phyloP scores from a whole-genome alignment of 257 asterid species.

The Henckelia pumila region DNA sequence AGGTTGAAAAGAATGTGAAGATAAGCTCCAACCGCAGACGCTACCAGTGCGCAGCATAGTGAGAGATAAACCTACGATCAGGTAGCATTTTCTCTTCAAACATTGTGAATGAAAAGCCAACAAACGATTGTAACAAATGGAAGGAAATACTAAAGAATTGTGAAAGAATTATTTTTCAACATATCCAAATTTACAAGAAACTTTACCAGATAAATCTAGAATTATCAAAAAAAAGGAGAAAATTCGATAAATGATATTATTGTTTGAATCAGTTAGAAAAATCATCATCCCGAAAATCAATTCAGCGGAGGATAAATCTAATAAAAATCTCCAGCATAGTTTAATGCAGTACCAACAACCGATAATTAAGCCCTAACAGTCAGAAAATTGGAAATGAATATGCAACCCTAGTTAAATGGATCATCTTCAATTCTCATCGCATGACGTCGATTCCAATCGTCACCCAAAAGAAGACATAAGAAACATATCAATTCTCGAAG shows the following conservation, averaged over 20 bases:
- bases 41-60: constrained; percentile 76
- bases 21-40: constrained; percentile 82
- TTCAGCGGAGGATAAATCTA: background rate
- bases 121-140: background rate
- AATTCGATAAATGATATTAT: too few relatives aligned
- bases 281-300: background rate
- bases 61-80: constrained; percentile 78
- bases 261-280: background rate
- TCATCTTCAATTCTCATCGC: background rate
- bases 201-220: background rate
- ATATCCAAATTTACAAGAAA: background rate
- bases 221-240: too few relatives aligned
- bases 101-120: background rate
- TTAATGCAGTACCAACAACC: background rate
- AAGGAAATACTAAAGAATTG: background rate
- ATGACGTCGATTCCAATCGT: background rate
- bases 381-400: background rate
- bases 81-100: background rate
- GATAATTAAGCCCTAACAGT: background rate
- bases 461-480: too few relatives aligned
- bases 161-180: background rate
- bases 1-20: constrained; percentile 83
- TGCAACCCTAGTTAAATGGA: background rate
- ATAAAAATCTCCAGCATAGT: background rate
- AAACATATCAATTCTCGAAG: background rate